Evolutionary conservation across 345 rosid genomes (phyloP).

Genomic region (Erucastrum elatum): DNA sequence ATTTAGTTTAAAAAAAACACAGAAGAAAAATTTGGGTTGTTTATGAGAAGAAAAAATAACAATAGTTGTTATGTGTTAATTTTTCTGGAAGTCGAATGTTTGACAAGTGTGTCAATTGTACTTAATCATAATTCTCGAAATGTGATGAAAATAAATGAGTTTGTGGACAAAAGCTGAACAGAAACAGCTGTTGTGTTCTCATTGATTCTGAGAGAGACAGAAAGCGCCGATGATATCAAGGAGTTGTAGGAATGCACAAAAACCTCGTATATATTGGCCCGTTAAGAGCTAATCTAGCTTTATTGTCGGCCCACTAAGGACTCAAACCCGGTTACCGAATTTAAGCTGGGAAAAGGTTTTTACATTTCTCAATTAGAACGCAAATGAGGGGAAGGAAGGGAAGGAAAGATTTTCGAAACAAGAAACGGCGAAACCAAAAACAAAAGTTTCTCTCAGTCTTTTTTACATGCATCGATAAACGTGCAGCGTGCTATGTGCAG

Average conservation of each 20-base stretch:
- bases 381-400: neutral
- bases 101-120: neutral
- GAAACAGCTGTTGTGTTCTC: constrained; percentile 24
- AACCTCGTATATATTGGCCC: neutral
- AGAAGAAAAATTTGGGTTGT: too few relatives aligned
- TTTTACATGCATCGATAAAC: constrained; percentile 14
- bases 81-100: neutral
- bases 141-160: neutral
- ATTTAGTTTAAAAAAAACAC: too few relatives aligned
- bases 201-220: neutral
- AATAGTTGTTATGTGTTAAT: neutral
- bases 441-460: constrained; percentile 19
- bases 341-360: neutral
- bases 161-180: constrained; percentile 25
- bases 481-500: constrained; percentile 24
- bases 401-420: too few relatives aligned
- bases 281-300: neutral
- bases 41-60: neutral
- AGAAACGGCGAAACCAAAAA: constrained; percentile 8
- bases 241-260: neutral
- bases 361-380: neutral
- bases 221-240: neutral
- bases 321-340: neutral
- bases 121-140: neutral
- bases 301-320: neutral